Percentiles rank a stretch among this genome's conserved stretches.
Evolutionary conservation across 192 early-diverging fungal species (phyloP).

Genomic region (Coemansia sp.): DNA sequence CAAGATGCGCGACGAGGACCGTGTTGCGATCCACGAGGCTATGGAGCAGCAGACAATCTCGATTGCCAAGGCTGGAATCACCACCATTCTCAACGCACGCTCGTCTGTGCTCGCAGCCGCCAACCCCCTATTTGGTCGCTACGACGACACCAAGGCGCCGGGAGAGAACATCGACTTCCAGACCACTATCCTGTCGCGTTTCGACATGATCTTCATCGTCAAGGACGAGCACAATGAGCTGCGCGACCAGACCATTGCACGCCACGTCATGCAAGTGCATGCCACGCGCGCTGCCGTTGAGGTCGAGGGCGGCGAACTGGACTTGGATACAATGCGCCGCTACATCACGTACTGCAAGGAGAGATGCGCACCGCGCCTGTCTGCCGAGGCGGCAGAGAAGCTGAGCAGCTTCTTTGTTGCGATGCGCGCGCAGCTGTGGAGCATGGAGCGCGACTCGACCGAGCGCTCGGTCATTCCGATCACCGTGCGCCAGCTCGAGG

Average conservation of each 20-base stretch:
- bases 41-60: slow-evolving; percentile 99
- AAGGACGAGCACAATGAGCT: slow-evolving; percentile 95
- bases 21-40: slow-evolving; percentile 99
- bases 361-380: slow-evolving; percentile 92
- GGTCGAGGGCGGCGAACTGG: slow-evolving; percentile 78
- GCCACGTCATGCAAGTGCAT: slow-evolving; percentile 93
- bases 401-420: slow-evolving; percentile 91
- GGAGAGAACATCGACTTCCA: slow-evolving; percentile 99
- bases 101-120: slow-evolving; percentile 97
- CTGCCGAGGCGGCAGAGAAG: slow-evolving; percentile 85
- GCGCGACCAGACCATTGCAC: slow-evolving; percentile 89
- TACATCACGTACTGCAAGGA: slow-evolving; percentile 96
- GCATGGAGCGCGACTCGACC: slow-evolving; percentile 69
- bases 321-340: slow-evolving; percentile 91
- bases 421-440: slow-evolving; percentile 82
- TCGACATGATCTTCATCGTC: slow-evolving; percentile 99
- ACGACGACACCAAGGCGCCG: slow-evolving; percentile 97
- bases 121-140: slow-evolving; percentile 97
- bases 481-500: slow-evolving; percentile 95
- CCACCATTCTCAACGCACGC: slow-evolving; percentile 95
- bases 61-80: slow-evolving; percentile 99
- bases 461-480: slow-evolving; percentile 90
- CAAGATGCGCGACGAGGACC: slow-evolving; percentile 99
- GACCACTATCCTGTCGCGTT: slow-evolving; percentile 98
- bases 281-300: slow-evolving; percentile 72